Evolutionary conservation across 176 grass and related monocot species (phyloP).

Genomic region (Juncus inflexus): DNA sequence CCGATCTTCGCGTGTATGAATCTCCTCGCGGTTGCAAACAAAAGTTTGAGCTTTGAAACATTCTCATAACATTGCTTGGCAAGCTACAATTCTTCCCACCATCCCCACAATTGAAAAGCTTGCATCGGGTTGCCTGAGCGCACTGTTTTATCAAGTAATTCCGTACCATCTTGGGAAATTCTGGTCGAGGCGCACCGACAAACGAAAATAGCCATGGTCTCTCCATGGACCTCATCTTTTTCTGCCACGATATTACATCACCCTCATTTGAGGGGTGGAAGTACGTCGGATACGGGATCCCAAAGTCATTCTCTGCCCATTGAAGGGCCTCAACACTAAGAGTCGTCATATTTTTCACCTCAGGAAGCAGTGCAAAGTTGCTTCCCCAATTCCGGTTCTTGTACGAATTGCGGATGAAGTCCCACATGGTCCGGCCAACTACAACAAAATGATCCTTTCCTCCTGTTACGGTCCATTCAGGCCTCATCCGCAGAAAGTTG

Average conservation of each 20-base stretch:
- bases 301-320: slow-evolving; percentile 24
- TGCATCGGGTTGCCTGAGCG: slow-evolving; percentile 29
- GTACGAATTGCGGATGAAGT: slow-evolving; percentile 36
- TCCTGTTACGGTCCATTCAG: slow-evolving; percentile 16
- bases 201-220: slow-evolving; percentile 57
- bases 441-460: slow-evolving; percentile 48
- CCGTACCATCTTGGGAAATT: slow-evolving; percentile 30
- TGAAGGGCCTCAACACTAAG: slow-evolving; percentile 45
- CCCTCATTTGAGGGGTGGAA: slow-evolving; percentile 44
- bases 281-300: slow-evolving; percentile 52
- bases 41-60: slow-evolving; percentile 61
- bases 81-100: slow-evolving; percentile 40
- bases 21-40: slow-evolving; percentile 53
- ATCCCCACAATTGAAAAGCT: slow-evolving; percentile 40
- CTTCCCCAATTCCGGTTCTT: slow-evolving; percentile 36
- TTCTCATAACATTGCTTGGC: slow-evolving; percentile 33
- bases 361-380: slow-evolving; percentile 40
- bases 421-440: slow-evolving; percentile 47
- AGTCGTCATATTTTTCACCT: slow-evolving; percentile 48
- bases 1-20: slow-evolving; percentile 26
- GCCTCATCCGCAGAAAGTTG: slow-evolving; percentile 14
- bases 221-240: slow-evolving; percentile 18
- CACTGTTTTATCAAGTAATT: slow-evolving; percentile 44
- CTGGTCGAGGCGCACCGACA: slow-evolving; percentile 35
- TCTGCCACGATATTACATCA: slow-evolving; percentile 46